A percentile compares a stretch with the other conserved stretches of the same genome.
These are phyloP conservation scores for Chaetomium globosum DNA, from an alignment of 2,329 filamentous ascomycete species.

Conservation along the genomic window DNA sequence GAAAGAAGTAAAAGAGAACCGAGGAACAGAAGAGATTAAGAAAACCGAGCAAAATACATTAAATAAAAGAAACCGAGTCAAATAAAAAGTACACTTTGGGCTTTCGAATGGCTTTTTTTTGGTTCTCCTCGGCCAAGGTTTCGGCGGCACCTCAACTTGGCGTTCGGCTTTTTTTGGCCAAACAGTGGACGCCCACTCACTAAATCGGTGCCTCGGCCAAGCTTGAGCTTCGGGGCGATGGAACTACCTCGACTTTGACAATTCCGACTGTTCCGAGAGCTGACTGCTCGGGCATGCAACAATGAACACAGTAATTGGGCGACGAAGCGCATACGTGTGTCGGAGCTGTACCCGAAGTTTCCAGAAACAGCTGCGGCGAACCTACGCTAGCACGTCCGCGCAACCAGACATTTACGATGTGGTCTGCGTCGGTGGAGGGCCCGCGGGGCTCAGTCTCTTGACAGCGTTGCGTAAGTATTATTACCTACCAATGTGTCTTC, in stretches of 20 bases:
- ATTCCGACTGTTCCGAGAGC: neutral
- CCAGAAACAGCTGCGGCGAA: conserved; percentile 44
- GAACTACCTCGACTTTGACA: neutral
- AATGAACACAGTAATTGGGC: conserved; percentile 37
- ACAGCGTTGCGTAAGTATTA: conserved; percentile 68
- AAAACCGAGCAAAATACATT: too few species aligned
- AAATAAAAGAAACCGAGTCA: too few species aligned
- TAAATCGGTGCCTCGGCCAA: conserved; percentile 5
- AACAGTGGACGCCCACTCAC: too few species aligned
- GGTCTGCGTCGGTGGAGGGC: conserved; percentile 86
- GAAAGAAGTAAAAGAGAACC: too few species aligned
- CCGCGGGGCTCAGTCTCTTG: conserved; percentile 81
- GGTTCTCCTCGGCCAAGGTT: too few species aligned
- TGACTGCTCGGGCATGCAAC: conserved; percentile 17
- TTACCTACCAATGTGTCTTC: neutral
- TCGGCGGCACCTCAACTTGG: too few species aligned
- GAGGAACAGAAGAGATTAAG: too few species aligned
- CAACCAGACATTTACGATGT: conserved; percentile 83
- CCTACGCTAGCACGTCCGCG: conserved; percentile 47
- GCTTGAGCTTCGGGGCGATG: conserved; percentile 4
- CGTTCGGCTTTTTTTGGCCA: too few species aligned
- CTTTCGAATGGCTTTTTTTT: too few species aligned
- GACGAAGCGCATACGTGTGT: conserved; percentile 47
- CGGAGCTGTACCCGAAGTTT: conserved; percentile 50
- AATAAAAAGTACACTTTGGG: too few species aligned